phyloP scores from a whole-genome alignment of 345 rosid genomes.

The Pistacia atlantica region DNA sequence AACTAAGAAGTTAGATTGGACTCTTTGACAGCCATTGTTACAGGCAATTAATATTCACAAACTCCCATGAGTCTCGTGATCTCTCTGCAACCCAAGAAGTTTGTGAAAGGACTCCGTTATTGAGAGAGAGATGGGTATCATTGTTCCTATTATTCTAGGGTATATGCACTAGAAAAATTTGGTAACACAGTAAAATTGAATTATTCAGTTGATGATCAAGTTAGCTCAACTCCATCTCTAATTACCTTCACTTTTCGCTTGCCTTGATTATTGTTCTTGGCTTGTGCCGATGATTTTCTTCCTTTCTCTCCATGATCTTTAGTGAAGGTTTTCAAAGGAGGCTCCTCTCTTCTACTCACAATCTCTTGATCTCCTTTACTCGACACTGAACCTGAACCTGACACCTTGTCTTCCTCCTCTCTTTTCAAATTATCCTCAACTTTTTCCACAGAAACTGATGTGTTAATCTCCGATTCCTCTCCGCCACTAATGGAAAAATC shows the following conservation, averaged over 20 bases:
- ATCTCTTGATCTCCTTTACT: slow-evolving; percentile 42
- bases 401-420: slow-evolving; percentile 40
- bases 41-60: slow-evolving; percentile 11
- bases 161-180: no score
- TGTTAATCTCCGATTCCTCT: slow-evolving; percentile 56
- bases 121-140: not conserved
- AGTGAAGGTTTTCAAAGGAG: slow-evolving; percentile 35
- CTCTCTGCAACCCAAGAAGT: slow-evolving; percentile 11
- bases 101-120: slow-evolving; percentile 12
- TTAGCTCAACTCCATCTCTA: not conserved
- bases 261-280: slow-evolving; percentile 45
- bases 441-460: slow-evolving; percentile 34
- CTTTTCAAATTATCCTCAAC: slow-evolving; percentile 25
- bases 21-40: not conserved
- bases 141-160: not conserved
- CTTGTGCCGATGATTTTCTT: slow-evolving; percentile 47
- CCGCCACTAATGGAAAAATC: slow-evolving; percentile 59
- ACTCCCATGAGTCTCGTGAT: slow-evolving; percentile 33
- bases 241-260: slow-evolving; percentile 66
- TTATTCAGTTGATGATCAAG: not conserved
- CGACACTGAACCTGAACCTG: slow-evolving; percentile 29
- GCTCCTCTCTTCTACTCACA: slow-evolving; percentile 41
- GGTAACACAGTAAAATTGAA: not conserved
- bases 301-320: slow-evolving; percentile 45
- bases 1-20: not conserved